Evolutionary conservation across 2,329 filamentous ascomycete genomes (phyloP), one percentile per base, ranked within the genome.

Genomic region (Raffaelea ambrosiae): DNA sequence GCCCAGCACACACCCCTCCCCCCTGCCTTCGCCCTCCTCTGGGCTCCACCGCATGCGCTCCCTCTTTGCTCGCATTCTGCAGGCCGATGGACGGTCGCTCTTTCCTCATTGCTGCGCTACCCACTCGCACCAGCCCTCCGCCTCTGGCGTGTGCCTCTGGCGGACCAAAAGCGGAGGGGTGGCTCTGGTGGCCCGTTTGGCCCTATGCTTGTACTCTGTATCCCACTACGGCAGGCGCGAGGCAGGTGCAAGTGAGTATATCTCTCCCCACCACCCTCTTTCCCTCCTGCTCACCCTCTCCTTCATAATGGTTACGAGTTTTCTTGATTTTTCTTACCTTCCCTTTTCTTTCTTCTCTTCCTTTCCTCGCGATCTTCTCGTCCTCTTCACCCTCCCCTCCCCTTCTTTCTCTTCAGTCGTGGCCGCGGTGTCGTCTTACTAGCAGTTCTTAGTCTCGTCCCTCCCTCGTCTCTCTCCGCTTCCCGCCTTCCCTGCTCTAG

Each of bases 371-470:
- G 74, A 79, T 66, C 67, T 44, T 45, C 49, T 53, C 48, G 42
- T 53, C 45, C 29, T n/a, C 35, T 21, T 67, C 19, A n/a, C 69
- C 65, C 73, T 73, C 72, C 79, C 73, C 69, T 66, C 66, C 70
- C 61, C 74, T 75, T 70, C 72, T 72, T 76, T 75, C 71, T 74
- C 71, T 66, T 70, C 65, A 71, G 70, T 72, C 69, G 67, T 69
- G 72, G 73, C 69, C 72, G 70, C 71, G 76, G 77, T 71, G 79
- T 77, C 51, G 48, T 55, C 53, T 54, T 52, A 40, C 50, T 13
- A 29, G 26, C 13, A 13, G n/a, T n/a, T n/a, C n/a, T n/a, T n/a
- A n/a, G n/a, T 53, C 41, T 45, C 41, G 38, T 44, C 20, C 20
- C 31, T 50, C 42, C 26, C 39, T 43, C 19, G 20, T 22, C 41